Percentiles rank a stretch among this genome's conserved stretches.
Conservation (phyloP, 257 asterid genomes). For the Solanum microdontum region DNA sequence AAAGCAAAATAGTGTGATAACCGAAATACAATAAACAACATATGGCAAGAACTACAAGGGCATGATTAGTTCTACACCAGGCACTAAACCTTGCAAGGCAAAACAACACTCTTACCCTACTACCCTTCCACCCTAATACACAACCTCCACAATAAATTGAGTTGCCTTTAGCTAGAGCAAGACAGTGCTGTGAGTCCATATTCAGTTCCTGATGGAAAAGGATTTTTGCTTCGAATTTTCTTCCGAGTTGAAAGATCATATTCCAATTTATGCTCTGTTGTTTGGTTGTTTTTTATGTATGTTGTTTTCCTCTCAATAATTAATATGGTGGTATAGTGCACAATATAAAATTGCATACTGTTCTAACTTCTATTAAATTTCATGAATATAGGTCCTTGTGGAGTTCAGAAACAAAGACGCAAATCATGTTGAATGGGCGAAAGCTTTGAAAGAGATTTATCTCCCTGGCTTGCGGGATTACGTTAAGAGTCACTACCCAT, state of each 20-base stretch:
- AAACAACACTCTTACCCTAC: background rate
- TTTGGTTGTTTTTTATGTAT: background rate
- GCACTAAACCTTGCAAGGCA: background rate
- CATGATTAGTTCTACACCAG: background rate
- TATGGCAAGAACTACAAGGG: background rate
- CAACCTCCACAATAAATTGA: background rate
- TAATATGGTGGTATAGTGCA: background rate
- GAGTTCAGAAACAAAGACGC: slow-evolving; percentile 87
- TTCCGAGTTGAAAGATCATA: background rate
- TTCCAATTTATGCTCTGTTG: background rate
- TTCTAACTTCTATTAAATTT: background rate
- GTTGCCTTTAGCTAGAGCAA: background rate
- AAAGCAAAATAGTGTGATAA: background rate
- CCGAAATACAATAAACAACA: background rate
- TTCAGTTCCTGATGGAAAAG: background rate
- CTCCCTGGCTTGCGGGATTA: slow-evolving; percentile 91
- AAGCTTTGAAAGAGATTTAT: slow-evolving; percentile 85
- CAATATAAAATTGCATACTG: background rate
- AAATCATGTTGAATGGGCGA: slow-evolving; percentile 95
- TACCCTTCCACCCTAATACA: background rate
- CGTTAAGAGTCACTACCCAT: slow-evolving; percentile 71
- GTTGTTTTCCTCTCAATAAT: background rate
- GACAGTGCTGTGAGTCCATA: background rate
- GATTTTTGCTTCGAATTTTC: background rate
- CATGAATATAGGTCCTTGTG: slow-evolving; percentile 53